Conservation (phyloP, 2,329 filamentous ascomycete species). For the Epichloe gansuensis region DNA sequence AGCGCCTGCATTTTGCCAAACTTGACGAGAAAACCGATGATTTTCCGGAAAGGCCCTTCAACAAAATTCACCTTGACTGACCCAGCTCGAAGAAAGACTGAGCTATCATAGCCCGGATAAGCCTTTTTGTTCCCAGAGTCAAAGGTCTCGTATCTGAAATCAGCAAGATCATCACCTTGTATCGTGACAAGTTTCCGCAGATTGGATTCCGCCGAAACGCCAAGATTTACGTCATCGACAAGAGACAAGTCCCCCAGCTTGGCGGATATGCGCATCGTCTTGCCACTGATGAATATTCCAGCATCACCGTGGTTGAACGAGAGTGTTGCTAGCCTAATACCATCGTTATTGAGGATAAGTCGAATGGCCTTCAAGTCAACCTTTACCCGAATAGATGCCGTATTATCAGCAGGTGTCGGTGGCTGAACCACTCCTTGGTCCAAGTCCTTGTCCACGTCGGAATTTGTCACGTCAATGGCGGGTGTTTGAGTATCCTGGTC, state of each 20-base stretch:
- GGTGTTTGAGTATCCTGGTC: constrained; percentile 21
- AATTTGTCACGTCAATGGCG: constrained; percentile 22
- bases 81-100: constrained; percentile 77
- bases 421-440: constrained; percentile 22
- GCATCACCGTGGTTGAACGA: constrained; percentile 89
- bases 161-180: constrained; percentile 85
- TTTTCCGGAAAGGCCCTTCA: constrained; percentile 94
- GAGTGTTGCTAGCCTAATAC: constrained; percentile 82
- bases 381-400: constrained; percentile 81
- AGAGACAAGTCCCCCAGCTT: constrained; percentile 78
- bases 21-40: constrained; percentile 94
- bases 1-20: constrained; percentile 99
- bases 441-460: constrained; percentile 18
- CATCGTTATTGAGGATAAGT: constrained; percentile 93
- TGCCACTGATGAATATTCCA: constrained; percentile 74
- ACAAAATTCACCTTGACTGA: constrained; percentile 96
- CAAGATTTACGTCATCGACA: constrained; percentile 86
- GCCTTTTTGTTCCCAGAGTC: constrained; percentile 54
- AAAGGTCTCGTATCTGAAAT: constrained; percentile 96
- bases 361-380: constrained; percentile 87
- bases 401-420: constrained; percentile 23
- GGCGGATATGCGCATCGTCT: constrained; percentile 76
- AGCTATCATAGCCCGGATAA: constrained; percentile 92
- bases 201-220: constrained; percentile 67
- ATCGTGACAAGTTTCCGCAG: constrained; percentile 85